Evolutionary conservation across 768 basidiomycete genomes (phyloP).

Genomic region (Gloeophyllum trabeum): DNA sequence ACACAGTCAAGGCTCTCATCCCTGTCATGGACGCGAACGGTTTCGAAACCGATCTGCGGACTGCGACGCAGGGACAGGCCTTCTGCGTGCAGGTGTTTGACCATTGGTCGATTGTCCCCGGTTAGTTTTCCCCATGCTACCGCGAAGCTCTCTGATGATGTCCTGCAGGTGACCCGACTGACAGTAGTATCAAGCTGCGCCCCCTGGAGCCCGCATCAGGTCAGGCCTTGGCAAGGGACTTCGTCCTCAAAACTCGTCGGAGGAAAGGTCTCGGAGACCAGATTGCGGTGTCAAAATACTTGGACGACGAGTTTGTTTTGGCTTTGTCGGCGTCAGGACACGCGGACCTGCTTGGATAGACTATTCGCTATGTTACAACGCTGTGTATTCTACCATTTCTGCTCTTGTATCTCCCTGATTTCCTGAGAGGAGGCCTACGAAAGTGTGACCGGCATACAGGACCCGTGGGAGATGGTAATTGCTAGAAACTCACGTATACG

Average conservation of each 20-base stretch:
- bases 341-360: constrained; percentile 73
- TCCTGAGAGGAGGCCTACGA: not conserved
- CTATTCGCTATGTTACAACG: constrained; percentile 1
- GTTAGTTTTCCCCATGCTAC: constrained; percentile 29
- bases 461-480: constrained; percentile 21
- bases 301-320: constrained; percentile 95
- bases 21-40: constrained; percentile 98
- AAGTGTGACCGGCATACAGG: too few species aligned
- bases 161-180: constrained; percentile 83
- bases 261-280: constrained; percentile 95
- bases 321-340: constrained; percentile 95
- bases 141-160: constrained; percentile 3
- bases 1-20: constrained; percentile 96
- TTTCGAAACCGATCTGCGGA: constrained; percentile 95
- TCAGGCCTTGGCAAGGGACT: constrained; percentile 86
- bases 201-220: constrained; percentile 97
- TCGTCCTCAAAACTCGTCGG: constrained; percentile 92
- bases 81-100: constrained; percentile 97
- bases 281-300: constrained; percentile 93
- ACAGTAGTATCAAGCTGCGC: constrained; percentile 91
- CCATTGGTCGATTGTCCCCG: constrained; percentile 98
- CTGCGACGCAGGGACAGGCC: constrained; percentile 98
- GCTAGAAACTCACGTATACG: constrained; percentile 21
- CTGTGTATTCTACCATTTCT: not conserved
- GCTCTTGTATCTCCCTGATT: too few species aligned